Percentiles rank a stretch among this genome's conserved stretches.
phyloP scores from a whole-genome alignment of 1,284 basidiomycete species.

The Irpex lacteus region DNA sequence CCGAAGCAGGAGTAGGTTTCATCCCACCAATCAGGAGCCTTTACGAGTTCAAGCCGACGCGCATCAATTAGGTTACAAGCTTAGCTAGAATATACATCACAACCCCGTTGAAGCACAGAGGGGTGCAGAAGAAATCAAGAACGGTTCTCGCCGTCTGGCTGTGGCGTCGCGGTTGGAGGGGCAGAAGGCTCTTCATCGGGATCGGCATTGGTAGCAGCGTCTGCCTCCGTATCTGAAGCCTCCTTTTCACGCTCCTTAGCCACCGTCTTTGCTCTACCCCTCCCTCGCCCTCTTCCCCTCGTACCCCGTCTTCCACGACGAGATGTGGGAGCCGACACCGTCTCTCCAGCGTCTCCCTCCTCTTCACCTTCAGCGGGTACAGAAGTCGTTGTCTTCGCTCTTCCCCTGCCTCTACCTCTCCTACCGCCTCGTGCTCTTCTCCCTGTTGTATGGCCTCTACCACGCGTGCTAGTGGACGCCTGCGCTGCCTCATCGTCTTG shows the following conservation, averaged over 20 bases:
- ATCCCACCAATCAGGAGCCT: background rate
- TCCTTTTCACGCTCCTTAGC: constrained; percentile 12
- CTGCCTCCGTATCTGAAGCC: constrained; percentile 9
- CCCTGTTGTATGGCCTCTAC: constrained; percentile 10
- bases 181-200: background rate
- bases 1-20: constrained; percentile 16
- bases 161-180: background rate
- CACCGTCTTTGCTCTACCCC: constrained; percentile 17
- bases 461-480: constrained; percentile 3
- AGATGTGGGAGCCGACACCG: constrained; percentile 10
- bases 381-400: constrained; percentile 13
- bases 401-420: constrained; percentile 15
- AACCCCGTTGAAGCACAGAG: too few species aligned
- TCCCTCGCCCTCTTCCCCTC: constrained; percentile 19
- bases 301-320: constrained; percentile 16
- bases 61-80: constrained; percentile 1
- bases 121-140: background rate
- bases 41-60: background rate
- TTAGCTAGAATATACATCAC: background rate
- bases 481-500: constrained; percentile 22
- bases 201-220: background rate
- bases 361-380: constrained; percentile 19
- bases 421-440: constrained; percentile 17
- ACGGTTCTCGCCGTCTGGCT: background rate
- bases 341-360: constrained; percentile 17